Conservation (phyloP, 2,329 filamentous ascomycete genomes). For the Rhytidhysteron rufulum region DNA sequence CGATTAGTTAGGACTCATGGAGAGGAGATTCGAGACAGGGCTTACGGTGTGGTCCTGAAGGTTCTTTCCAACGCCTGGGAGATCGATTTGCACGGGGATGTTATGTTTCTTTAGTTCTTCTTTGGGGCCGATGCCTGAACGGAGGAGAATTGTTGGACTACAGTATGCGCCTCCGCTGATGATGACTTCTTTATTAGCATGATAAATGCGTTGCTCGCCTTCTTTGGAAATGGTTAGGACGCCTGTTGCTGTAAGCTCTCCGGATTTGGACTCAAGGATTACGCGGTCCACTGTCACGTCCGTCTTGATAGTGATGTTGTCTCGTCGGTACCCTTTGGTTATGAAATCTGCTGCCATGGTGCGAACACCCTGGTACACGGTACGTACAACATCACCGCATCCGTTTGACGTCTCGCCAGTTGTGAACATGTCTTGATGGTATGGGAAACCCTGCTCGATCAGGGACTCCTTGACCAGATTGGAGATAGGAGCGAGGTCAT, state of each 20-base stretch:
- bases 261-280: constrained; percentile 37
- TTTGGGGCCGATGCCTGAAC: not conserved
- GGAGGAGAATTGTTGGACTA: constrained; percentile 37
- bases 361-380: constrained; percentile 26
- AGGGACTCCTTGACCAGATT: constrained; percentile 54
- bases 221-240: constrained; percentile 42
- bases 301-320: constrained; percentile 32
- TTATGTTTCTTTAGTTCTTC: not conserved
- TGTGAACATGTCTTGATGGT: constrained; percentile 59
- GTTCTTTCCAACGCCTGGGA: constrained; percentile 6
- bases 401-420: constrained; percentile 35
- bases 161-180: constrained; percentile 31
- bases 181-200: constrained; percentile 30
- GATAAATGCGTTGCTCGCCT: constrained; percentile 36
- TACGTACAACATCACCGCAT: constrained; percentile 28
- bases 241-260: constrained; percentile 43
- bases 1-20: constrained; percentile 39
- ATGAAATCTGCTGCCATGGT: constrained; percentile 32
- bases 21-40: constrained; percentile 42
- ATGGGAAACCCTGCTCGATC: constrained; percentile 50
- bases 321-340: constrained; percentile 38
- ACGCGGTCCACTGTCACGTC: constrained; percentile 41
- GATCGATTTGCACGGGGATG: constrained; percentile 4
- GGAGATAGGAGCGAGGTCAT: constrained; percentile 58
- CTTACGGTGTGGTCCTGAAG: constrained; percentile 26